Base-by-base conservation (phyloP, 257 asterid species). In the Fraxinus anomala region DNA sequence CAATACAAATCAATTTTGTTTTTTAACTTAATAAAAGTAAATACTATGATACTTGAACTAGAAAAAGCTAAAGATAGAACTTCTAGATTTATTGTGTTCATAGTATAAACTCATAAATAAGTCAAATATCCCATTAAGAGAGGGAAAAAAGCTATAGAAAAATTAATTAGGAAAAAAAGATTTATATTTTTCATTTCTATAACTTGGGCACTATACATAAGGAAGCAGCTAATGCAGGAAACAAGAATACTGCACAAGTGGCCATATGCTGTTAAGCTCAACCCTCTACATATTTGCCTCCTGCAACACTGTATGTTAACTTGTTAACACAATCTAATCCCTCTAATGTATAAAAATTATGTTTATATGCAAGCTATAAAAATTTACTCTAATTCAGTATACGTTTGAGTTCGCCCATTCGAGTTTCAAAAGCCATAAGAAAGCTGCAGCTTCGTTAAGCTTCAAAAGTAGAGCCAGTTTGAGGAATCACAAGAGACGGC, bases 381-480 rank as follows among this genome's bases (percentile, higher is more conserved):
- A 26, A 9, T 61, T 0, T 61, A 61, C 14, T 24, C 68, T 61
- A 61, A 33, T 23, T 63, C 17, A 61, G 59, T 69, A 51, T 44
- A 59, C 23, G 59, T 33, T 70, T 23, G 36, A 16, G 61, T 76
- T 77, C 69, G 77, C 23, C 80, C 56, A 67, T 10, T 74, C 5
- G 54, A 40, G 17, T 30, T 66, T 40, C 51, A 76, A 21, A 49
- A 74, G 73, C 24, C 12, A 17, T 17, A 26, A 33, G 61, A 6
- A n/a, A 37, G 28, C 21, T 54, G 65, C 33, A 6, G 69, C 69
- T 47, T 75, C 73, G 21, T 81, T 76, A 83, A 68, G 92, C 90
- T 54, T 83, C 68, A 70, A 89, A 80, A 2, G 86, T 79, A 3
- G 91, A 88, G 77, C 83, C 82, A 70, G 87, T 75, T 76, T 21